These are phyloP conservation scores for Dunaliella primolecta DNA, from an alignment of 139 green algal genomes.

Conservation along the genomic window DNA sequence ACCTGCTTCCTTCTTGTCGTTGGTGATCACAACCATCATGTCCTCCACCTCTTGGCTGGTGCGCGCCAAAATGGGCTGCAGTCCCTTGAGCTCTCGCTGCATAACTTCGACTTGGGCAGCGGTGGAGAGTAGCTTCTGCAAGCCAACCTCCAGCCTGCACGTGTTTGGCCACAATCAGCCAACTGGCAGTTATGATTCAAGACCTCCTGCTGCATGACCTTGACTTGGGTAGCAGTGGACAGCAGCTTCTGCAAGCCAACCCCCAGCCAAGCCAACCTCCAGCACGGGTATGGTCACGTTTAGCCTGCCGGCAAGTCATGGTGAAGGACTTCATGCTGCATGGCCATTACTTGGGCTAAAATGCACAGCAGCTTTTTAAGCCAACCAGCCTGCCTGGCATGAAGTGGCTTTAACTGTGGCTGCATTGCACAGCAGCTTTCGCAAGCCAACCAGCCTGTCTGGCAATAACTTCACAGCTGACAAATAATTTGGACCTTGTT, in stretches of 20 bases:
- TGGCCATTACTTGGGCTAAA: constrained; percentile 62
- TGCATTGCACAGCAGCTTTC: no score
- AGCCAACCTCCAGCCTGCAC: constrained; percentile 61
- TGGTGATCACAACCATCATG: constrained; percentile 76
- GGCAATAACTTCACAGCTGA: no score
- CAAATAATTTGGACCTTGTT: no score
- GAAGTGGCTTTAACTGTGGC: no score
- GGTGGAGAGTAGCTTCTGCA: constrained; percentile 73
- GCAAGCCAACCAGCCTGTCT: no score
- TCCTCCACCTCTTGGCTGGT: constrained; percentile 71
- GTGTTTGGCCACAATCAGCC: no score
- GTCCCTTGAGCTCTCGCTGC: constrained; percentile 69
- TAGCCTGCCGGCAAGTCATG: no score
- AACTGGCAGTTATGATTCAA: no score
- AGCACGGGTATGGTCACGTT: no score
- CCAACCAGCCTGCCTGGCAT: no score
- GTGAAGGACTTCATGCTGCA: constrained; percentile 77
- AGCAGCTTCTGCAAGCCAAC: constrained; percentile 75
- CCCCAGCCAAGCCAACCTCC: no score
- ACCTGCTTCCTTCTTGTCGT: constrained; percentile 64
- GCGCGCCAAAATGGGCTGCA: constrained; percentile 70
- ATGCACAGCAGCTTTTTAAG: constrained; percentile 75
- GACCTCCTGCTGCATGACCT: constrained; percentile 76
- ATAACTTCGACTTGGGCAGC: constrained; percentile 69
- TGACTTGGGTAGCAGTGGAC: constrained; percentile 58